Percentiles rank a stretch among this genome's conserved stretches.
Evolutionary conservation across 2,329 filamentous ascomycete species (phyloP).

Genomic region (Botrytis sinoallii): DNA sequence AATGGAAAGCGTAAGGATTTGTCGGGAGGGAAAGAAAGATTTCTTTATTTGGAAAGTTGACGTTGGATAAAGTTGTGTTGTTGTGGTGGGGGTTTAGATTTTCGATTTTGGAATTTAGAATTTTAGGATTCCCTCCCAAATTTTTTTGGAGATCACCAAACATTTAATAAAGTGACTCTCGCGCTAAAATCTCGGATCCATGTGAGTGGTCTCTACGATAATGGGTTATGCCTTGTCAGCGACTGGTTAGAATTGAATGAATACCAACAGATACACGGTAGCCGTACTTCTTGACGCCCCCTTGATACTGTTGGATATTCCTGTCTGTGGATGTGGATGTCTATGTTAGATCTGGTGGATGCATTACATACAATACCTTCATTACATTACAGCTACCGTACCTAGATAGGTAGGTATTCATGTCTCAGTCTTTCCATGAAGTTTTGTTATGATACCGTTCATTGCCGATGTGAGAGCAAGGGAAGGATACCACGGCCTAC

Average conservation of each 20-base stretch:
- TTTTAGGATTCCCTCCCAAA: background rate
- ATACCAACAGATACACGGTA: background rate
- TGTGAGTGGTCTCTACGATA: background rate
- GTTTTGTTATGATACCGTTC: background rate
- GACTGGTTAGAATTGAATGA: background rate
- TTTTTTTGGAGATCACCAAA: conserved; percentile 2
- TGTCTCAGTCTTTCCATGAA: background rate
- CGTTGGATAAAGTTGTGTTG: conserved; percentile 6
- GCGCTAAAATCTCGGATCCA: conserved; percentile 4
- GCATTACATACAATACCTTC: too few species aligned
- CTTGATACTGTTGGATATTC: background rate
- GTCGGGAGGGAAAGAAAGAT: background rate
- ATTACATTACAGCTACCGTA: background rate
- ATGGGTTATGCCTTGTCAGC: background rate
- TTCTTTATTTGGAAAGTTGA: conserved; percentile 5
- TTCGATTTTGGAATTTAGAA: background rate
- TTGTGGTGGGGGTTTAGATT: conserved; percentile 1
- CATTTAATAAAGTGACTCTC: background rate
- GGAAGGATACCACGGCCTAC: background rate
- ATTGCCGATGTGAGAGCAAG: background rate
- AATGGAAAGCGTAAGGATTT: background rate
- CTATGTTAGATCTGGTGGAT: background rate
- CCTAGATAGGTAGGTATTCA: too few species aligned
- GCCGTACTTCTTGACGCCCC: background rate
- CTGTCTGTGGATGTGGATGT: too few species aligned